A percentile compares a stretch with the other conserved stretches of the same genome.
These are phyloP conservation scores for Fraxinus platypoda DNA, from an alignment of 305 asterid species.

Conservation along the genomic window DNA sequence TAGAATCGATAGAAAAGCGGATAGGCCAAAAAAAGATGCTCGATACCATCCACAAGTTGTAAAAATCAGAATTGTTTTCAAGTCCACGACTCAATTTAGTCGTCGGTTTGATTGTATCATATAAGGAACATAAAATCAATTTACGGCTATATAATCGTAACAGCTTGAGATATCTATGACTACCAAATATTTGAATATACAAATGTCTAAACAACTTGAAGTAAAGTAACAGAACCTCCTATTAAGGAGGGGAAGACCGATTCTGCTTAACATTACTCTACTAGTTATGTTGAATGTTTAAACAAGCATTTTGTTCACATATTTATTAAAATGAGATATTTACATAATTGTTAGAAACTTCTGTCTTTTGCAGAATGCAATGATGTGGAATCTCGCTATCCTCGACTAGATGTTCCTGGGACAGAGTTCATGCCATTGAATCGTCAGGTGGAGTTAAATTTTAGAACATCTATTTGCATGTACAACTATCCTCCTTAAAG, in stretches of 20 bases:
- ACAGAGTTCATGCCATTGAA: constrained; percentile 60
- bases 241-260: background rate
- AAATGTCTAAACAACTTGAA: background rate
- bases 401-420: constrained; percentile 72
- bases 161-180: background rate
- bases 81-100: background rate
- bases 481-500: background rate
- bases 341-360: background rate
- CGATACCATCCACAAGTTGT: background rate
- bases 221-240: background rate
- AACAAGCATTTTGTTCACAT: constrained; percentile 11
- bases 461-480: background rate
- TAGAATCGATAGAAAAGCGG: background rate
- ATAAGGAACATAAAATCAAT: background rate
- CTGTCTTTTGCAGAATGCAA: constrained; percentile 49
- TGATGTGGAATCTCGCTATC: constrained; percentile 78
- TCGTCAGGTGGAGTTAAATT: constrained; percentile 54
- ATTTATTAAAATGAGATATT: background rate
- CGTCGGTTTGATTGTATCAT: background rate
- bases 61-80: background rate
- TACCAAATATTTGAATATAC: background rate
- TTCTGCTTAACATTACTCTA: background rate
- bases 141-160: background rate
- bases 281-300: background rate
- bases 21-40: background rate